phyloP scores from a whole-genome alignment of 345 rosid species.

The Arabidopsis arenosa region DNA sequence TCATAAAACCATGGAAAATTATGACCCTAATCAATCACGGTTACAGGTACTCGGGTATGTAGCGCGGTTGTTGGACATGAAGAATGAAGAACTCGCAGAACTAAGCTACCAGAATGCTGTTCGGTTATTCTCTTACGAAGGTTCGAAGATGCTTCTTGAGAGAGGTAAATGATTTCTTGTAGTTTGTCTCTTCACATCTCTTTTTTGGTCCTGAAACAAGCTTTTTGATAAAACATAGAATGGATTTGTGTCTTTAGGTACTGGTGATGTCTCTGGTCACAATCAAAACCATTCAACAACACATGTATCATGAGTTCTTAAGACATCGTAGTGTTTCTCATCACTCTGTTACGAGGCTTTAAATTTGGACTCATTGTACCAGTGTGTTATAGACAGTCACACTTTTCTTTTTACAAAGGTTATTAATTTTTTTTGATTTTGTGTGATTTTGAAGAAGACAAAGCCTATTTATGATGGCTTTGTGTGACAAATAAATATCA shows the following conservation, averaged over 20 bases:
- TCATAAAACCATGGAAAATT: constrained; percentile 1
- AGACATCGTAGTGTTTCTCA: background rate
- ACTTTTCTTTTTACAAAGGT: constrained; percentile 6
- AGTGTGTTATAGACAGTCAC: background rate
- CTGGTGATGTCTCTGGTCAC: constrained; percentile 32
- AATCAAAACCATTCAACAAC: constrained; percentile 29
- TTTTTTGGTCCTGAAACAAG: background rate
- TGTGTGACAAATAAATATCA: background rate
- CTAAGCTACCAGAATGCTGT: constrained; percentile 64
- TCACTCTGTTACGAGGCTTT: constrained; percentile 18
- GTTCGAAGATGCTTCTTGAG: constrained; percentile 48
- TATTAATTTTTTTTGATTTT: background rate
- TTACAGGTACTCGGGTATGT: constrained; percentile 70
- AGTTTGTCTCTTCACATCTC: background rate
- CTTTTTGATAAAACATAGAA: constrained; percentile 9
- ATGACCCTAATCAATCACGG: background rate
- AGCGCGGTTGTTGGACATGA: constrained; percentile 66
- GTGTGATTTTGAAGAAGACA: constrained; percentile 16
- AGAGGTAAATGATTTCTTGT: constrained; percentile 9
- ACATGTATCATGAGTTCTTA: constrained; percentile 23
- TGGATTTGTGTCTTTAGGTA: constrained; percentile 32
- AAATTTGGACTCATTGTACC: constrained; percentile 5
- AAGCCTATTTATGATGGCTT: background rate
- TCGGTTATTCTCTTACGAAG: constrained; percentile 67
- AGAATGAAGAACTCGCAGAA: constrained; percentile 70